Base-by-base conservation (phyloP, 768 basidiomycete genomes). In the Phanerochaete sordida region DNA sequence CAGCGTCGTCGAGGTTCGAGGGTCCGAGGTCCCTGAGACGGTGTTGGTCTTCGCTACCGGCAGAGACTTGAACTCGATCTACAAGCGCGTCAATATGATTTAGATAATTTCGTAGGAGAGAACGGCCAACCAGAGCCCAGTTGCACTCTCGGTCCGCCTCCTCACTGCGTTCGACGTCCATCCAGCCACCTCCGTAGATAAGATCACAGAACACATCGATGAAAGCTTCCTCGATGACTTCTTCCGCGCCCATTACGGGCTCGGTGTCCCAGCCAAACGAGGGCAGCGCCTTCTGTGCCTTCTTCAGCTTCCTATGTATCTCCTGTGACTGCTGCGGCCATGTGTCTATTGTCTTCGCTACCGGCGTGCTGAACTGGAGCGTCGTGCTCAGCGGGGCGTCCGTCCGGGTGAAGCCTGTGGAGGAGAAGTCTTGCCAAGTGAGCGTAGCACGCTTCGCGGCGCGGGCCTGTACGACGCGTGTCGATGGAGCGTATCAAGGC, bases 191-290 rank as follows among this genome's bases (percentile, higher is more conserved):
- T 53, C 86, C 94, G 64, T 88, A 91, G 5, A 93, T 75, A 37
- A 93, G 73, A 70, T 92, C 90, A 64, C 88, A 90, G 67, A 91
- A 93, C 16, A 91, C 90, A 60, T 91, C 93, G 28, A 98, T 68
- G 71, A 98, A 98, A 1, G 89, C 82, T 72, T 94, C 93, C 69
- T 99, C 96, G 44, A 98, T 79, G 57, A 93, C 81, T 67, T 91
- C 91, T 65, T 93, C 90, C 11, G 75, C 73, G 5, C 90, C 92
- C 60, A 87, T 75, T 21, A 91, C 85, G 0, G 94, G 91, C 44
- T 88, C 87, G 0, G 92, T 96, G 68, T 97, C 93, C 91, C 94
- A 96, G 0, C 92, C 88, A 69, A 99, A 99, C 0, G 87, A 76
- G 1, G 93, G 93, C 24, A 96, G 78, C 1, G 82, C 65, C 69